These are phyloP conservation scores for Wilcoxina mikolae DNA, from an alignment of 495 filamentous ascomycete species.

Conservation along the genomic window DNA sequence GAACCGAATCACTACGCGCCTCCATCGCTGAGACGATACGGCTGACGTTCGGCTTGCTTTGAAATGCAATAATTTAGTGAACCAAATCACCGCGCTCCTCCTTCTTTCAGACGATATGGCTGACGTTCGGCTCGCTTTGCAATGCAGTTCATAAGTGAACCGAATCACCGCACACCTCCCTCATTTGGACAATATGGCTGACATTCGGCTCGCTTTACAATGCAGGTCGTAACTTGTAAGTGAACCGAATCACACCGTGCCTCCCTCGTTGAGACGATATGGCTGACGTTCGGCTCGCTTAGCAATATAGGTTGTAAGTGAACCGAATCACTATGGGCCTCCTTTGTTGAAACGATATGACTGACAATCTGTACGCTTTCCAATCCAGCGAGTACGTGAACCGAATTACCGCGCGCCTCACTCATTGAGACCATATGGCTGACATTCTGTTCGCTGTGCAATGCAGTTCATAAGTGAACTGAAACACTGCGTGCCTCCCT, in stretches of 20 bases:
- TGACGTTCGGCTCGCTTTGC: constrained; percentile 1
- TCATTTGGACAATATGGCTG: background rate
- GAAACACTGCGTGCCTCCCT: too few species aligned
- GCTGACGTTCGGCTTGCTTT: background rate
- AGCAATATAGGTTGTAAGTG: background rate
- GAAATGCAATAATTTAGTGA: background rate
- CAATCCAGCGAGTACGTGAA: background rate
- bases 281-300: background rate
- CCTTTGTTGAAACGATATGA: background rate
- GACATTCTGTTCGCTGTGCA: too few species aligned
- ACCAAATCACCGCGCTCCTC: background rate
- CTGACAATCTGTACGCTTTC: background rate
- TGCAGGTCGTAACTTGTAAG: background rate
- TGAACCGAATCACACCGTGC: background rate
- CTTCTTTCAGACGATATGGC: background rate
- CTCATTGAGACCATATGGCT: too few species aligned
- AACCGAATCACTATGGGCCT: background rate
- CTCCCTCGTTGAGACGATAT: background rate
- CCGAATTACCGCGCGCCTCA: background rate
- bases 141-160: background rate
- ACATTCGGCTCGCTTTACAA: background rate
- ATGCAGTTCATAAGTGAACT: too few species aligned
- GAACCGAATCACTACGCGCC: background rate
- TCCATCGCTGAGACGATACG: background rate
- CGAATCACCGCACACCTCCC: background rate